These are phyloP conservation scores for Heritiera fomes DNA, from an alignment of 345 rosid species.

Conservation along the genomic window DNA sequence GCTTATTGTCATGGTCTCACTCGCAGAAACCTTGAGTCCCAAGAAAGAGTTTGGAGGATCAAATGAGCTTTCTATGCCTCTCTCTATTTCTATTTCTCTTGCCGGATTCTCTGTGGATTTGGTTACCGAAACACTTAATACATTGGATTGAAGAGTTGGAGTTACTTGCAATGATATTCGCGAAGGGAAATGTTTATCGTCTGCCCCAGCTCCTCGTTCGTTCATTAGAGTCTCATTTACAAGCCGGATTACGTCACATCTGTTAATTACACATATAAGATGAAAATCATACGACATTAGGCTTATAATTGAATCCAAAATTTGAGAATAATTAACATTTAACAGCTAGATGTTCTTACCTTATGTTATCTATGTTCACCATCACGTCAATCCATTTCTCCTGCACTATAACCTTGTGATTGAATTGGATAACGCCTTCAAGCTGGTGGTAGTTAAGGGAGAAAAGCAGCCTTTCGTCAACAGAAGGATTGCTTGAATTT, in stretches of 20 bases:
- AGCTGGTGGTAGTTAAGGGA: constrained; percentile 86
- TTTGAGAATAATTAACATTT: background rate
- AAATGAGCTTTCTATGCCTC: constrained; percentile 54
- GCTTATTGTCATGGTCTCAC: constrained; percentile 58
- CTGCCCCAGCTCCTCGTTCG: constrained; percentile 64
- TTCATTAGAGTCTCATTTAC: constrained; percentile 54
- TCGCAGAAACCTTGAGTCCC: constrained; percentile 60
- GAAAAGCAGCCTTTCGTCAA: constrained; percentile 61
- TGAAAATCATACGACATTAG: background rate
- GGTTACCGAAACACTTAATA: constrained; percentile 68
- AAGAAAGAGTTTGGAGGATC: constrained; percentile 69
- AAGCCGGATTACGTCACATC: constrained; percentile 65
- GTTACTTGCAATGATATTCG: constrained; percentile 67
- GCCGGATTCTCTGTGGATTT: constrained; percentile 73
- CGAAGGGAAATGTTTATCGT: constrained; percentile 86
- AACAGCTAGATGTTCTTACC: constrained; percentile 38
- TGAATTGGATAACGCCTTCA: constrained; percentile 81
- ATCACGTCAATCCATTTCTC: constrained; percentile 64
- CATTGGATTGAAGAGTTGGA: constrained; percentile 63
- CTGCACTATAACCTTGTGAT: constrained; percentile 49
- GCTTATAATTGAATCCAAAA: background rate
- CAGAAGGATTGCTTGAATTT: constrained; percentile 44
- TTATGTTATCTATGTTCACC: constrained; percentile 71
- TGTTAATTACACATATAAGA: constrained; percentile 10
- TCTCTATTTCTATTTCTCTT: constrained; percentile 51